Evolutionary conservation across 352 stramenopile genomes (phyloP), one percentile per base, ranked within the genome.

Genomic region (Globisporangium barbulae): DNA sequence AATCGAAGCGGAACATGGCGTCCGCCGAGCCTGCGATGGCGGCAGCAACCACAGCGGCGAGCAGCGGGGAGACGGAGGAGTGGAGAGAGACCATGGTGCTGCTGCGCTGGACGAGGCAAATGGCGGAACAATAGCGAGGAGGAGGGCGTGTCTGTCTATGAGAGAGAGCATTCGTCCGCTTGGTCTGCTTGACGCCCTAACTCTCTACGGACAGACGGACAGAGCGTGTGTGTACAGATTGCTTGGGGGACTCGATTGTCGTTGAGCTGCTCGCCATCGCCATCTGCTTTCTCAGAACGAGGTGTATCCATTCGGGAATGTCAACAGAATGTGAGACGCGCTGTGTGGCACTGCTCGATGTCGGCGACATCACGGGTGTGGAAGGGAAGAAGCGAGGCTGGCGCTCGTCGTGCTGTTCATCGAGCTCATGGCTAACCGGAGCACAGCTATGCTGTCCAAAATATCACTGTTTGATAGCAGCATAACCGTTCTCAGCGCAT

Each of bases 1-100:
- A 85, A 61, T 81, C 68, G 49, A 80, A 81, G 30, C 73, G 73
- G 42, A 81, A 81, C 73, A 81, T 78, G n/a, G 55, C 65, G 17
- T 53, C 25, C 1, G 22, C 39, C 2, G 59, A 53, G 39, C 45
- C 8, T 1, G 31, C 33, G 45, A 56, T 61, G 22, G n/a, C 56
- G 21, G 21, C 30, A 1, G 42, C 54, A 28, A 37, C 54, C 9
- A 39, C 37, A 2, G 37, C 2, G 22, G 30, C 37, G 54, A 61
- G 37, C 12, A 59, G 21, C 0, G 53, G 42, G 21, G 48, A 21
- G 5, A 25, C 19, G 28, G 49, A n/a, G 4, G 22, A n/a, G 41
- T 21, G 41, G 41, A 47, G 15, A 22, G 25, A 55, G 53, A 35
- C n/a, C 53, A 59, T 59, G 13, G 31, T n/a, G 33, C 9, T 19